phyloP scores from a whole-genome alignment of 192 early-diverging fungal species.

The Coemansia sp. region DNA sequence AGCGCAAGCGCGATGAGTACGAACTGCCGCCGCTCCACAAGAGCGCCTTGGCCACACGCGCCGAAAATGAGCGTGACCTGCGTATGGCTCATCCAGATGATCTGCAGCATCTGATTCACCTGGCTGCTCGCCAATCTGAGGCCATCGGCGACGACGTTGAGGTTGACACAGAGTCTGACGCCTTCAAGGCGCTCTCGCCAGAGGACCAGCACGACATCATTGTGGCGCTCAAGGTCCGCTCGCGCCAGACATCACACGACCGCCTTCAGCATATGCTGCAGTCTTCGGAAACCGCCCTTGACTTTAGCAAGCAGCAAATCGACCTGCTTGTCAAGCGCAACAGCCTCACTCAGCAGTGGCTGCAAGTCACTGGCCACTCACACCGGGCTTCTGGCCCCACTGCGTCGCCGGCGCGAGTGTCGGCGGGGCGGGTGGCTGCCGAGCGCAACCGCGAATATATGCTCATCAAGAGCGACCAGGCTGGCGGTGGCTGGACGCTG shows the following conservation, averaged over 20 bases:
- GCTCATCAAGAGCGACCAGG: constrained; percentile 82
- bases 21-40: constrained; percentile 42
- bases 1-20: constrained; percentile 59
- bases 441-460: constrained; percentile 85
- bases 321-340: constrained; percentile 81
- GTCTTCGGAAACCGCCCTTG: constrained; percentile 70
- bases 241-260: constrained; percentile 75
- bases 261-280: constrained; percentile 74
- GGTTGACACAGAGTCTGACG: constrained; percentile 77
- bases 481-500: constrained; percentile 70
- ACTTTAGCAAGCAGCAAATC: constrained; percentile 94
- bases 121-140: constrained; percentile 32
- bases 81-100: constrained; percentile 56
- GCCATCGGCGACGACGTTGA: constrained; percentile 55
- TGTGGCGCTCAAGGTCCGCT: constrained; percentile 80
- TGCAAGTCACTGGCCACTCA: constrained; percentile 54
- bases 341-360: constrained; percentile 78
- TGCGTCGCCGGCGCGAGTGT: neutral
- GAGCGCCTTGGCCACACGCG: constrained; percentile 30
- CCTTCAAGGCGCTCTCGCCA: constrained; percentile 72
- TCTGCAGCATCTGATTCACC: constrained; percentile 35
- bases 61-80: constrained; percentile 30
- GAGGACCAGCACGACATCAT: constrained; percentile 95
- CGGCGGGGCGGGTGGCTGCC: constrained; percentile 72
- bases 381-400: constrained; percentile 18